Base-by-base conservation (phyloP, 768 basidiomycete species). In the Calocybe gangraenosa region DNA sequence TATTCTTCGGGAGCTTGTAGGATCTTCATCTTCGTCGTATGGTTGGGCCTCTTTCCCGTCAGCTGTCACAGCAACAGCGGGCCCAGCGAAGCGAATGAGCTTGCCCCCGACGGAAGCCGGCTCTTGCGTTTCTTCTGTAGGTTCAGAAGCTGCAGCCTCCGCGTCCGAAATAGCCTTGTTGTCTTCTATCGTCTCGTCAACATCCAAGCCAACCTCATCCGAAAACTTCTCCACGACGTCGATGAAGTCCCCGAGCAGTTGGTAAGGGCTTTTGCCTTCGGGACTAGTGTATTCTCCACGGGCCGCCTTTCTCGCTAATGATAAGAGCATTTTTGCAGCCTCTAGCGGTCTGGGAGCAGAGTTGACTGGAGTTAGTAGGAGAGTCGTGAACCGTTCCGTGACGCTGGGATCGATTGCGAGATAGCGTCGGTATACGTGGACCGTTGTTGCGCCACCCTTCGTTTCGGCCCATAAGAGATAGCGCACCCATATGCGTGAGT, bases 261-360 rank as follows among this genome's bases (percentile, higher is more conserved):
- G 93, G 58, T 96, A 97, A 1, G 95, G 86, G 48, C 92, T 94
- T 67, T 97, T 97, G 39, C 88, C 89, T 61, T 97, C 93, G 0
- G 90, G 83, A 47, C 90, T 92, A 11, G 70, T 71, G 58, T 96
- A 97, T 48, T 84, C 80, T 19, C 92, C 93, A 32, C 79, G 74
- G 0, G 85, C 75, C 2, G 95, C 91, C 58, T 87, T 87, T 42
- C 92, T 78, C 21, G 92, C 90, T 46, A 98, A 66, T 2, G 79
- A 77, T 21, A 99, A 73, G 18, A 96, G 72, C 13, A 95, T 75
- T 60, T 99, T 99, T 3, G 92, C 91, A 1, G 95, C 93, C 63
- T 95, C 92, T 20, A 98, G 77, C 1, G 96, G 91, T 37, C 89
- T 81, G 8, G 89, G 80, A 18, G 63, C 60, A 11, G 69, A 67